Base-by-base conservation (phyloP, 257 asterid species). In the Avicennia marina region DNA sequence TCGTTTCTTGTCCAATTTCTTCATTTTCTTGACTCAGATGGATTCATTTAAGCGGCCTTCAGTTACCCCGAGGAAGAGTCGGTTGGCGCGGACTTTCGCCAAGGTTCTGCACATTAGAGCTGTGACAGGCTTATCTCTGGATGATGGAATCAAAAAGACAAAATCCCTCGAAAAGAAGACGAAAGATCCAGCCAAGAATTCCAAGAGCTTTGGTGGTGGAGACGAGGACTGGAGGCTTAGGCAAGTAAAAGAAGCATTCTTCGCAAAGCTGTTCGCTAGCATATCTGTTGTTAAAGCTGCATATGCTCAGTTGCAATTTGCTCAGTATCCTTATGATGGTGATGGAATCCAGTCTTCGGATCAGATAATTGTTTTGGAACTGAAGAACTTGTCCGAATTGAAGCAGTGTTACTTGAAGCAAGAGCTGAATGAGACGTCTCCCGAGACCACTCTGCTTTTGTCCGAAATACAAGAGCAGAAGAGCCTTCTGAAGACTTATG, bases 291-390 rank as follows among this genome's bases (percentile, higher is more conserved):
- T 89, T 17, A 91, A 91, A 72, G 86, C 97, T 4, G 90, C 87
- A 0, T 91, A 91, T 29, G 95, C 97, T 0, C 80, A 78, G 59
- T 20, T 91, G 59, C 98, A 91, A 38, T 75, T 51, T 33, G 68
- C 97, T 7, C 94, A 91, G 68, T 72, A 76, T 20, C 98, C 98
- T 2, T 91, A 88, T 55, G 95, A 91, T 60, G 78, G 82, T 1
- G 97, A 86, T 29, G 94, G 82, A 33, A 89, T 89, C 62, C 95
- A 83, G 10, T 69, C 84, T 25, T 90, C 97, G 0, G 98, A 91
- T 53, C 79, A 62, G 60, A 31, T 56, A 27, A 64, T 91, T 12
- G 81, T 86, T 1, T 58, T 81, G 6, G 98, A 84, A 76, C 65
- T 91, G 25, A 83, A 72, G 66, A 85, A 40, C 5, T 33, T 91